Percentiles rank a stretch among this genome's conserved stretches.
Conservation (phyloP, 2,329 filamentous ascomycete species). For the Dichotomopilus funicola region DNA sequence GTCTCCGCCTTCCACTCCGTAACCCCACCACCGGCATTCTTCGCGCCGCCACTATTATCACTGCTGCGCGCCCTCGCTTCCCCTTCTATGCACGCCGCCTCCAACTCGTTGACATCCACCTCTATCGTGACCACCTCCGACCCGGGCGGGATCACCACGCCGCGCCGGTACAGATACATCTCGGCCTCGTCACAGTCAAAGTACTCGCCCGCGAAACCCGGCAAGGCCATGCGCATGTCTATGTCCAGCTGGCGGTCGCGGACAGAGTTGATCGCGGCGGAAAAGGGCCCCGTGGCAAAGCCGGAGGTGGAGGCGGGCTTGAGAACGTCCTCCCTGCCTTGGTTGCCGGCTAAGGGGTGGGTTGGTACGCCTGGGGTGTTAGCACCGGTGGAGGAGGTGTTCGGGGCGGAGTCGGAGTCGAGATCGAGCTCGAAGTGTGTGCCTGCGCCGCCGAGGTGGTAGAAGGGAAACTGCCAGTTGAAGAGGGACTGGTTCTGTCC, state of each 20-base stretch:
- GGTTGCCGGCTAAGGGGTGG: constrained; percentile 30
- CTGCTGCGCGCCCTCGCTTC: not conserved
- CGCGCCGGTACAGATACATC: constrained; percentile 59
- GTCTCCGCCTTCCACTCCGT: not conserved
- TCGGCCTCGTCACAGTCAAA: constrained; percentile 74
- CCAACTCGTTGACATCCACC: constrained; percentile 35
- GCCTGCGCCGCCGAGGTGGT: constrained; percentile 61
- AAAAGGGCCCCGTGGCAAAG: constrained; percentile 45
- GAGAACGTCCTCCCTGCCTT: constrained; percentile 27
- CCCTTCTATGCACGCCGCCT: constrained; percentile 28
- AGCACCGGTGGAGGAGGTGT: not conserved
- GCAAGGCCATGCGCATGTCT: constrained; percentile 46
- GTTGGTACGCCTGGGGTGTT: not conserved
- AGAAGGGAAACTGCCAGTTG: constrained; percentile 54
- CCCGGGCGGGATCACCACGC: constrained; percentile 54
- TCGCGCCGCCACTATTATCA: not conserved
- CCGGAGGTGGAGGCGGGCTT: constrained; percentile 28
- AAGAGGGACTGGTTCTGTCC: constrained; percentile 42
- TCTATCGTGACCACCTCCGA: constrained; percentile 56
- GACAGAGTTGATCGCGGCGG: constrained; percentile 32
- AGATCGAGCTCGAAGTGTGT: constrained; percentile 35
- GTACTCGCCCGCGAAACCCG: constrained; percentile 66
- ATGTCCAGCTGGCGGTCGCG: constrained; percentile 39
- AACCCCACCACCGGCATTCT: no score
- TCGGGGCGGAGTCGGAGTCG: not conserved